Evolutionary conservation across 129 eudicot species (phyloP), one percentile per base, ranked within the genome.

Genomic region (Tanacetum coccineum): DNA sequence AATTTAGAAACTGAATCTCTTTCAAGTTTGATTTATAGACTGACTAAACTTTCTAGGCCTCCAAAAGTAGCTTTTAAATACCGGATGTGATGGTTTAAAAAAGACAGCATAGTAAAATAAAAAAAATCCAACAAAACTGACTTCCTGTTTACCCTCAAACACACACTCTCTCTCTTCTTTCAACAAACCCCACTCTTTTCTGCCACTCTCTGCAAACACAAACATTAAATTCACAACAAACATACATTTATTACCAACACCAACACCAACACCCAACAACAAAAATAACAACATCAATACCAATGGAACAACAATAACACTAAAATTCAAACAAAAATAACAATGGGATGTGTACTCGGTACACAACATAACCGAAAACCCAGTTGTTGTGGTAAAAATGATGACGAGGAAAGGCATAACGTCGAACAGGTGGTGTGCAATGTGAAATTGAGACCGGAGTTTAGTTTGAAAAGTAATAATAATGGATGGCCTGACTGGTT

Each of bases 401-500:
- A 19, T 0, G 8, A 28, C 9, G 39, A 14, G 56, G 21, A 51
- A 51, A 69, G 61, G 73, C 88, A 73, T 72, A 75, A 15, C 66
- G 78, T 51, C 69, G 65, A 72, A 56, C 68, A 30, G 65, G 46
- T 36, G 17, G 62, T 57, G 18, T 30, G 20, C 50, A 50, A 25
- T 4, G 40, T 60, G 3, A 40, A 68, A 18, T 67, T 51, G 62
- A 44, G 32, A 56, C 82, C 79, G 67, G 80, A 51, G 62, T 83
- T 65, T 39, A 25, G 68, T 7, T 44, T 83, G 54, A 79, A 70
- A 6, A 4, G 40, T 0, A 81, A 76, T 7, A 6, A 22, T 19
- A 85, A 79, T 44, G 91, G 81, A 6, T 87, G 97, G 95, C 95
- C 95, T 47, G 12, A 85, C 40, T 87, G 97, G 95, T 76, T 90